phyloP scores from a whole-genome alignment of 495 filamentous ascomycete species.

The Pseudoneurospora amorphoporcata region DNA sequence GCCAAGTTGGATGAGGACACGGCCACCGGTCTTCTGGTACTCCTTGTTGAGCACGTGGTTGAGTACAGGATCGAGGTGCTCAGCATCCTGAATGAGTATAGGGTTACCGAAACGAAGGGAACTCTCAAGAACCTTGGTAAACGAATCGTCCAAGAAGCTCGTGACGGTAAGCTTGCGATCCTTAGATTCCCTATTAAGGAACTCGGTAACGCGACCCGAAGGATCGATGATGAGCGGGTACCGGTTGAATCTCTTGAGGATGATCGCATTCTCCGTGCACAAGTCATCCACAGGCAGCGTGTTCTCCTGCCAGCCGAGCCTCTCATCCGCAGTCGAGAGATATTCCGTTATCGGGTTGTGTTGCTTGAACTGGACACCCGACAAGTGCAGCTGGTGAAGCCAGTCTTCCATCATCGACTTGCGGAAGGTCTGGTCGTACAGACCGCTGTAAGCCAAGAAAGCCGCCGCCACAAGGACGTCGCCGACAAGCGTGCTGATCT shows the following conservation, averaged over 20 bases:
- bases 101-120: slow-evolving; percentile 96
- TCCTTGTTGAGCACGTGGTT: slow-evolving; percentile 99
- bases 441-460: slow-evolving; percentile 94
- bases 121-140: slow-evolving; percentile 94
- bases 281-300: slow-evolving; percentile 97
- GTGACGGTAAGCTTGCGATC: slow-evolving; percentile 91
- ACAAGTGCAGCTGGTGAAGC: slow-evolving; percentile 81
- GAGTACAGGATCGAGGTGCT: slow-evolving; percentile 91
- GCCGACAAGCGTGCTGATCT: slow-evolving; percentile 92
- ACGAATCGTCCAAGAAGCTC: slow-evolving; percentile 95
- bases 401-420: slow-evolving; percentile 97
- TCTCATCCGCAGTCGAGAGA: slow-evolving; percentile 90
- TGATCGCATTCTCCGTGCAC: slow-evolving; percentile 97
- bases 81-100: slow-evolving; percentile 96
- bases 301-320: slow-evolving; percentile 87
- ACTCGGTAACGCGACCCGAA: slow-evolving; percentile 87
- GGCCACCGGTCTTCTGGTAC: slow-evolving; percentile 98
- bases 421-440: slow-evolving; percentile 95
- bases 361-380: slow-evolving; percentile 83
- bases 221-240: slow-evolving; percentile 98
- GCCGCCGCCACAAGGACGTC: slow-evolving; percentile 91
- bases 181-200: slow-evolving; percentile 86
- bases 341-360: slow-evolving; percentile 95
- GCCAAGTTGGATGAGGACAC: slow-evolving; percentile 94
- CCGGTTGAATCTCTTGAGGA: slow-evolving; percentile 93